A percentile compares a stretch with the other conserved stretches of the same genome.
Conservation (phyloP, 805 yeast species). For the Tetrapisispora pingtungensis region DNA sequence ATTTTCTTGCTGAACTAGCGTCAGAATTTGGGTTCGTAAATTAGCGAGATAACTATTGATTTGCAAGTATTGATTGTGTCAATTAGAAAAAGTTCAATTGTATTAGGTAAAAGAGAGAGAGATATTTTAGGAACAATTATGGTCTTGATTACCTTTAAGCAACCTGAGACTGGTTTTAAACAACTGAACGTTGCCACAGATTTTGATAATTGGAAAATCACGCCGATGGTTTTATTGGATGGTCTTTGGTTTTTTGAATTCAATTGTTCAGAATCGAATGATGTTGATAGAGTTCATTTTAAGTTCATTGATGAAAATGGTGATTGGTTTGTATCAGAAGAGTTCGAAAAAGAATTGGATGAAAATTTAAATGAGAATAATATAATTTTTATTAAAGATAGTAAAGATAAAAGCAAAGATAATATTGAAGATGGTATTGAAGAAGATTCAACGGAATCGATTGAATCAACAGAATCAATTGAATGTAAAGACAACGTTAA, state of each 20-base stretch:
- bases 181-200: conserved; percentile 31
- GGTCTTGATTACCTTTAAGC: conserved; percentile 6
- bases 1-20: too few relatives aligned
- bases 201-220: conserved; percentile 29
- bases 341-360: conserved; percentile 27
- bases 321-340: conserved; percentile 25
- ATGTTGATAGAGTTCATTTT: conserved; percentile 13
- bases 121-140: background rate
- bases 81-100: too few relatives aligned
- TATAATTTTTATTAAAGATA: conserved; percentile 11
- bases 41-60: too few relatives aligned
- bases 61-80: too few relatives aligned
- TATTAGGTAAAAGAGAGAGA: too few relatives aligned
- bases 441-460: too few relatives aligned
- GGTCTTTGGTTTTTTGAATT: conserved; percentile 21
- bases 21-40: too few relatives aligned
- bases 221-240: conserved; percentile 12
- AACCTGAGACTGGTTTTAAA: conserved; percentile 12
- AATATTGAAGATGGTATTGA: too few relatives aligned
- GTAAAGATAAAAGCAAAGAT: too few relatives aligned
- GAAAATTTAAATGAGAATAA: conserved; percentile 32
- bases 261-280: conserved; percentile 14
- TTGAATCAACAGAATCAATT: too few relatives aligned
- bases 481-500: too few relatives aligned
- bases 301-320: conserved; percentile 23